Evolutionary conservation across 305 asterid genomes (phyloP).

Genomic region (Fraxinus sp.): DNA sequence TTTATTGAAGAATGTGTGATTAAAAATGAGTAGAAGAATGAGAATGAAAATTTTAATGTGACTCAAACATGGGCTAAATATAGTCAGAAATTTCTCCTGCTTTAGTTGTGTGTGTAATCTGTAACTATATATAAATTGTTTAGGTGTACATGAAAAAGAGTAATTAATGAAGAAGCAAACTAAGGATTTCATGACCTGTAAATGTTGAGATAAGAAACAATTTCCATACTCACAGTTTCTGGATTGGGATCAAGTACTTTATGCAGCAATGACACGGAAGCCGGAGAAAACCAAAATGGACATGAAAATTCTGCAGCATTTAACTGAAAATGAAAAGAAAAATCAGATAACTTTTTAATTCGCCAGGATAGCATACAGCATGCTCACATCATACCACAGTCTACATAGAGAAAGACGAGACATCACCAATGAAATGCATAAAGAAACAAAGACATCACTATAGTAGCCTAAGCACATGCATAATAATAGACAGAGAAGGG

Average conservation of each 20-base stretch:
- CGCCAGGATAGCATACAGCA: slow-evolving; percentile 9
- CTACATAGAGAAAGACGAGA: slow-evolving; percentile 14
- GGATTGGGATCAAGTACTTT: slow-evolving; percentile 86
- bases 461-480: slow-evolving; percentile 14
- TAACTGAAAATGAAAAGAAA: slow-evolving; percentile 47
- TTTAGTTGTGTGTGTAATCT: not conserved
- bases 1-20: too few relatives aligned
- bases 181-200: not conserved
- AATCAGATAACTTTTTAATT: slow-evolving; percentile 19
- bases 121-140: not conserved
- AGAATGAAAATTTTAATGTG: too few relatives aligned
- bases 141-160: not conserved
- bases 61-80: not conserved
- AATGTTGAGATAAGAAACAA: not conserved
- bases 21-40: too few relatives aligned
- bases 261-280: slow-evolving; percentile 60
- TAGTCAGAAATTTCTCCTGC: not conserved
- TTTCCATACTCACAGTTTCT: slow-evolving; percentile 58
- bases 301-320: slow-evolving; percentile 78
- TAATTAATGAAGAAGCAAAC: not conserved
- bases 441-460: not conserved
- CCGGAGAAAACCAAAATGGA: slow-evolving; percentile 87
- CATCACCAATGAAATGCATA: not conserved
- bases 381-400: not conserved
- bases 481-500: not conserved